These are phyloP conservation scores for Gentiana dahurica DNA, from an alignment of 257 asterid species.

Conservation along the genomic window DNA sequence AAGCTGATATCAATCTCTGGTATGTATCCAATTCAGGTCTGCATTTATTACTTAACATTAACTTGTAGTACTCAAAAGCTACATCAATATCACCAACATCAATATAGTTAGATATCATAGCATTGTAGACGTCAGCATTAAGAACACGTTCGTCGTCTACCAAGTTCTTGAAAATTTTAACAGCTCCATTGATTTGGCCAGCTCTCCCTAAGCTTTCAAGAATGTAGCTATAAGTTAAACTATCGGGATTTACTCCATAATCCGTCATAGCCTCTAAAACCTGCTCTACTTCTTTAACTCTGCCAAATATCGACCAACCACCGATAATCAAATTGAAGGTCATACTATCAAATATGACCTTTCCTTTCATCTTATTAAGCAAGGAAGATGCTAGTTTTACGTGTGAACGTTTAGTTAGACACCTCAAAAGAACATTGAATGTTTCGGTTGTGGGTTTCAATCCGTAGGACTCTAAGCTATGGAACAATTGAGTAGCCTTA, in stretches of 20 bases:
- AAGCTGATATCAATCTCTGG: slow-evolving; percentile 38
- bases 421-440: slow-evolving; percentile 42
- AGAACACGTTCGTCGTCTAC: slow-evolving; percentile 32
- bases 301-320: slow-evolving; percentile 74
- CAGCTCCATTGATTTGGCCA: slow-evolving; percentile 47
- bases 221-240: slow-evolving; percentile 45
- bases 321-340: slow-evolving; percentile 54
- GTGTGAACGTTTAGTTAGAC: slow-evolving; percentile 41
- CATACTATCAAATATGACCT: slow-evolving; percentile 28
- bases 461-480: slow-evolving; percentile 45
- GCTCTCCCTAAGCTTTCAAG: slow-evolving; percentile 84
- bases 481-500: slow-evolving; percentile 43
- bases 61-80: slow-evolving; percentile 39
- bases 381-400: slow-evolving; percentile 54
- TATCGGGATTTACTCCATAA: slow-evolving; percentile 57
- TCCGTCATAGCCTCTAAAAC: slow-evolving; percentile 56
- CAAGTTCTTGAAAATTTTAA: slow-evolving; percentile 44
- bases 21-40: slow-evolving; percentile 63
- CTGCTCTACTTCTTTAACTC: slow-evolving; percentile 52
- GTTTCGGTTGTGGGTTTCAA: slow-evolving; percentile 33
- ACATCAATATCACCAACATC: slow-evolving; percentile 44
- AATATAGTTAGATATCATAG: slow-evolving; percentile 54
- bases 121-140: slow-evolving; percentile 55
- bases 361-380: slow-evolving; percentile 46
- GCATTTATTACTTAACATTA: slow-evolving; percentile 27